Evolutionary conservation across 2,329 filamentous ascomycete species (phyloP), one percentile per base, ranked within the genome.

Genomic region (Exophiala aquamarina): DNA sequence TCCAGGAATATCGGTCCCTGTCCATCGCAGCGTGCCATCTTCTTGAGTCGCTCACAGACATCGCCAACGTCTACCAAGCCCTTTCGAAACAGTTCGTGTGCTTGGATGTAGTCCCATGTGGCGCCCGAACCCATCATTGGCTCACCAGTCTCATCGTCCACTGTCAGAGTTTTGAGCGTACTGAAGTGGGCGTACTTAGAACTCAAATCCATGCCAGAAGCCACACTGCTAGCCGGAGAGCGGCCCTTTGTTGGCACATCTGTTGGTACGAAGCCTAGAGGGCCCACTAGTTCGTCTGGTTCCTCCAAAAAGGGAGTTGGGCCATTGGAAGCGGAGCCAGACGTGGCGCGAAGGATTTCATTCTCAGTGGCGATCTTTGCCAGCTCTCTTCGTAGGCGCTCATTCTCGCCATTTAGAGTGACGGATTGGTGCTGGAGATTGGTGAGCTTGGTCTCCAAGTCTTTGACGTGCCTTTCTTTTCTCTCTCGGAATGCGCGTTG

Each of bases 401-500:
- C 88, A 63, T 96, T 96, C 66, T 96, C 91, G 35, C 84, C 81
- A 32, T 84, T 79, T 0, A 93, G 79, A 26, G 81, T 78, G 45
- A 83, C 79, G 41, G 88, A 86, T 40, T 84, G 82, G 50, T 83
- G 82, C 64, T 95, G 86, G 23, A 96, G 81, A 39, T 75, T 77
- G 40, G 81, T 84, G 20, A 97, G 82, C 66, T 95, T 93, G 47
- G 83, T 81, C 69, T 97, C 91, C 18, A 97, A 83, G 52, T 97
- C 90, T 66, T 91, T 91, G 54, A 97, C 90, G 63, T 95, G 91
- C 48, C 84, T 86, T 67, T 97, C 92, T 69, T 97, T 97, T 59
- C 92, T 86, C 69, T 97, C 92, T 51, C 92, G 89, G 68, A 97
- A 97, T 23, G 93, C 92, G 60, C 92, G 86, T 77, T 97, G 93